A percentile compares a stretch with the other conserved stretches of the same genome.
Conservation (phyloP, 2,329 filamentous ascomycete genomes). For the Biscogniauxia mediterranea region DNA sequence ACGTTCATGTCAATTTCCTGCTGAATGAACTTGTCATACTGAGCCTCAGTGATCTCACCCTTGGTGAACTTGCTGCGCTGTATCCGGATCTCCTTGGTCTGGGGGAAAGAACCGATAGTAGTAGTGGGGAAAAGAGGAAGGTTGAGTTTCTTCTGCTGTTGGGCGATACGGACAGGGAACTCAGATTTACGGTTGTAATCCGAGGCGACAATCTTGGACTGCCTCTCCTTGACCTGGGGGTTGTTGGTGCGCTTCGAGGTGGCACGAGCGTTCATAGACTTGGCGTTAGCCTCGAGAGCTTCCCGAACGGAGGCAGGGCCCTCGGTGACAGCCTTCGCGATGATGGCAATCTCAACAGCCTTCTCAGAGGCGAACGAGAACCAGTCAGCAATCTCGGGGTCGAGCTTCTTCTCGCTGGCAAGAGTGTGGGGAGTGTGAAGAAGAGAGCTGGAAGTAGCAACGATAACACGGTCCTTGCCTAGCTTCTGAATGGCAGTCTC, state of each 20-base stretch:
- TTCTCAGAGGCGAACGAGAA: conserved; percentile 98
- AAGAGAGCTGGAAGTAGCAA: conserved; percentile 94
- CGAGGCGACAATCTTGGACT: conserved; percentile 77
- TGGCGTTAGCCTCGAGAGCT: conserved; percentile 94
- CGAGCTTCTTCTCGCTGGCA: conserved; percentile 97
- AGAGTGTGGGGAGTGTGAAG: conserved; percentile 98
- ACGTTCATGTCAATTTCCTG: conserved; percentile 95
- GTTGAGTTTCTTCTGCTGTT: conserved; percentile 89
- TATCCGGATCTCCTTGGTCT: conserved; percentile 97
- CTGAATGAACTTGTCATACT: conserved; percentile 99
- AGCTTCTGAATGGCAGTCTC: conserved; percentile 91
- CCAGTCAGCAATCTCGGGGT: conserved; percentile 91
- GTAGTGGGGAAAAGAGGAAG: conserved; percentile 98
- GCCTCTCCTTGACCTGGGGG: conserved; percentile 94
- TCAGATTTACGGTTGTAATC: conserved; percentile 91
- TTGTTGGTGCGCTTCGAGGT: conserved; percentile 95
- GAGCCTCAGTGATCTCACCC: conserved; percentile 84
- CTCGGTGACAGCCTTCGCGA: conserved; percentile 95
- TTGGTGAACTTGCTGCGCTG: conserved; percentile 99
- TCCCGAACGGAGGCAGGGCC: conserved; percentile 82
- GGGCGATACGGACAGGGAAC: conserved; percentile 80
- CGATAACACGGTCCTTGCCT: conserved; percentile 95
- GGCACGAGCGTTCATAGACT: conserved; percentile 86
- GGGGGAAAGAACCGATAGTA: conserved; percentile 98
- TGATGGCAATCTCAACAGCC: conserved; percentile 82